Base-by-base conservation (phyloP, 306 rosid genomes). In the Potentilla sterilis region DNA sequence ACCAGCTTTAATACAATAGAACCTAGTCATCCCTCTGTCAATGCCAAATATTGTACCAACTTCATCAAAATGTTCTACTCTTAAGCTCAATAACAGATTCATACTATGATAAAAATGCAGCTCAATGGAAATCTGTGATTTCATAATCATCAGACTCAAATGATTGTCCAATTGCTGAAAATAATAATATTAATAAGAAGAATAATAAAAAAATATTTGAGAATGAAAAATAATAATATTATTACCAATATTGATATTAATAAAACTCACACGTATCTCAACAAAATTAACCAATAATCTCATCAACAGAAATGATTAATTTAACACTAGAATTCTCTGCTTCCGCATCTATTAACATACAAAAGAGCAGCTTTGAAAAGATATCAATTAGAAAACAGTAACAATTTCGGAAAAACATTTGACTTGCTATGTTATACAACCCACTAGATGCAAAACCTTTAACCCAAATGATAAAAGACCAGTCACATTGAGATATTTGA, bases 1-100 rank as follows among this genome's bases (percentile, higher is more conserved):
- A 75, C 67, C 46, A 48, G 48, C 32, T 47, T 65, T 13, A 65
- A 3, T 69, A 68, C 40, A 58, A 54, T 4, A 2, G 19, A 28
- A 54, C 24, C 49, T 46, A 7, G 28, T 54, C 28, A 54, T 54
- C 59, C 28, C 57, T 46, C 64, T 15, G 19, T n/a, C 66, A 57
- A 37, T 57, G 46, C 77, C 73, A 80, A 22, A 68, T 59, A 9
- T 68, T 64, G 24, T 37, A 7, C 43, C 40, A 48, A 74, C 75
- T 41, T 72, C 83, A 47, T 65, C 51, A 10, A 32, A 15, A 21
- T 69, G 22, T 5, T 66, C 51, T 4, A 28, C 14, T 11, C 15
- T 35, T 22, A 43, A 57, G 59, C 59, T 3, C 28, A 3, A 57
- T 14, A 46, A 35, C 52, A 51, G 14, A 38, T 16, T 22, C 6